phyloP scores from a whole-genome alignment of 2,329 filamentous ascomycete species.

The Metarhizium sp. region DNA sequence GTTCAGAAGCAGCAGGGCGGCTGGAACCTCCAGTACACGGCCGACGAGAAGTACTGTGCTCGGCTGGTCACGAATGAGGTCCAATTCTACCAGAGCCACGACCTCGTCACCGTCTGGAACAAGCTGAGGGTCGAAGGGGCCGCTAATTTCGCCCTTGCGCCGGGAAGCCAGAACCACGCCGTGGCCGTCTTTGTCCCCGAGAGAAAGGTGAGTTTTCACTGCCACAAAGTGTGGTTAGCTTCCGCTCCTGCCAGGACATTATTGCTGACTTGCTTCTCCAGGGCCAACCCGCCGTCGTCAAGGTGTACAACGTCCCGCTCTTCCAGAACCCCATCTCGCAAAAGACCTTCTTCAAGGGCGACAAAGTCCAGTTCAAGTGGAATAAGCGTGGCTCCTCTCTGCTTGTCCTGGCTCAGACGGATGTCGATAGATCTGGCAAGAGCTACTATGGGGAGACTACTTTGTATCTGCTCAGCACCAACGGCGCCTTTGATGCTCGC shows the following conservation, averaged over 20 bases:
- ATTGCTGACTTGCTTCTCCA: conserved; percentile 24
- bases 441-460: conserved; percentile 99
- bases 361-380: conserved; percentile 99
- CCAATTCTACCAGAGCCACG: conserved; percentile 86
- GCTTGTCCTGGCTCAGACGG: conserved; percentile 92
- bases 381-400: conserved; percentile 84
- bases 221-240: neutral
- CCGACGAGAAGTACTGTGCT: conserved; percentile 87
- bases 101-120: conserved; percentile 85
- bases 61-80: conserved; percentile 94
- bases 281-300: conserved; percentile 89
- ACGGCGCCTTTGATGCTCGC: conserved; percentile 84
- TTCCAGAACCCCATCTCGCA: conserved; percentile 80
- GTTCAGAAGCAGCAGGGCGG: conserved; percentile 93
- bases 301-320: conserved; percentile 86
- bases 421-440: conserved; percentile 97
- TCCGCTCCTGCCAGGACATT: too few species aligned
- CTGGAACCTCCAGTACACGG: conserved; percentile 96
- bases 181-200: conserved; percentile 94
- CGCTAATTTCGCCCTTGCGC: conserved; percentile 78
- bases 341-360: conserved; percentile 98
- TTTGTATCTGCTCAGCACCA: conserved; percentile 87
- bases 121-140: conserved; percentile 90
- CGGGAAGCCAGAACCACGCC: conserved; percentile 73
- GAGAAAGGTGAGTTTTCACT: conserved; percentile 60